A percentile compares a stretch with the other conserved stretches of the same genome.
Evolutionary conservation across 2,329 filamentous ascomycete genomes (phyloP).

Genomic region (Zasmidium citrigriseum): DNA sequence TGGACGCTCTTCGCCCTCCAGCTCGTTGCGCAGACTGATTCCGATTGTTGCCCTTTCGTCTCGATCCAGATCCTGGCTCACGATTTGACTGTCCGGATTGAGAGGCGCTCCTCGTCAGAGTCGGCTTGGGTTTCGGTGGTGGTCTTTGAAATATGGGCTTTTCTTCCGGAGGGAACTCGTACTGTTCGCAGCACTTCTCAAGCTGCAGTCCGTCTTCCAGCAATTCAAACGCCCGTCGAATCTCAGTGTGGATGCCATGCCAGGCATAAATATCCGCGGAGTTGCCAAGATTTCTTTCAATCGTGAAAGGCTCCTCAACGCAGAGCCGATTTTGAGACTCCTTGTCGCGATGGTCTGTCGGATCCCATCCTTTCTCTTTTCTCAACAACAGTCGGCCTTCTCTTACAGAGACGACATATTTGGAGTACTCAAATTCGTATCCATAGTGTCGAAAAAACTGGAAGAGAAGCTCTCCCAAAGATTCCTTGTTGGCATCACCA

Average conservation of each 20-base stretch:
- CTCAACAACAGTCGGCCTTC: constrained; percentile 77
- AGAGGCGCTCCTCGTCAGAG: constrained; percentile 52
- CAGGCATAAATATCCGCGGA: constrained; percentile 96
- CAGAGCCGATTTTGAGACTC: constrained; percentile 72
- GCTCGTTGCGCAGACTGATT: constrained; percentile 51
- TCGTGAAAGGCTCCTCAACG: constrained; percentile 96
- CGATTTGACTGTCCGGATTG: constrained; percentile 49
- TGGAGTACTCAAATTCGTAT: constrained; percentile 88
- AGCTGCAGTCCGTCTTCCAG: constrained; percentile 74
- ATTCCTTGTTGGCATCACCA: constrained; percentile 77
- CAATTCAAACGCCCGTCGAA: constrained; percentile 83
- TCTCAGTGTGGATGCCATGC: constrained; percentile 83
- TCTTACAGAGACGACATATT: constrained; percentile 79
- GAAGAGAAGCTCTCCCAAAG: constrained; percentile 83
- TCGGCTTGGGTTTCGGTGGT: constrained; percentile 56
- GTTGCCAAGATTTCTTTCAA: constrained; percentile 84
- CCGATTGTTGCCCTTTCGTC: constrained; percentile 44
- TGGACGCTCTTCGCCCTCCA: constrained; percentile 58
- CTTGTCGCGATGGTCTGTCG: constrained; percentile 49
- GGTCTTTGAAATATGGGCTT: constrained; percentile 57
- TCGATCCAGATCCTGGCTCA: constrained; percentile 41
- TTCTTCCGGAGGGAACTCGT: constrained; percentile 83
- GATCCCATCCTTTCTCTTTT: constrained; percentile 84
- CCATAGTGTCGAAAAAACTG: constrained; percentile 95
- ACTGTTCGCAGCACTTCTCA: constrained; percentile 82